Base-by-base conservation (phyloP, 1,284 basidiomycete species). In the Ceratobasidium papillatum region DNA sequence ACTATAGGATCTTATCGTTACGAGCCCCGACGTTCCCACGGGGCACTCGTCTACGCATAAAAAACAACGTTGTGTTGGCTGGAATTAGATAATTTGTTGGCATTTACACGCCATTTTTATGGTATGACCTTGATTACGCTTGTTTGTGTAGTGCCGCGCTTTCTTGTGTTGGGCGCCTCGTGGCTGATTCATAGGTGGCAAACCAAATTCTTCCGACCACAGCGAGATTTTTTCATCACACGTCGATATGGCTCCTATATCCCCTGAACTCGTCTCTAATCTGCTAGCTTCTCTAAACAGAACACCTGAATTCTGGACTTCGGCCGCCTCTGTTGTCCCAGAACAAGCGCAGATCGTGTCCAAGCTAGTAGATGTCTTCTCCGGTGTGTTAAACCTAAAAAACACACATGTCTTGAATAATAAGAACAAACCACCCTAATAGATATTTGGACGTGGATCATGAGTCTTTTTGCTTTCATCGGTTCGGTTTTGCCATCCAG, bases 161-260 rank as follows among this genome's bases (percentile, higher is more conserved):
- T 34, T 14, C n/a, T 34, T 3, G 32, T 34, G 12, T 34, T 34
- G 5, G 58, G 58, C 58, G 58, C 58, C 34, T 61, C 30, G 27
- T 22, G n/a, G 32, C 19, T 22, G 27, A 11, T 34, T 34, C 58
- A n/a, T n/a, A n/a, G n/a, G n/a, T 36, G 12, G 3, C 8, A 41
- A 25, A n/a, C 64, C 49, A 54, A 30, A 19, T 52, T 17, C 45
- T 30, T 54, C 36, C 49, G 22, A 41, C 64, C 47, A 68, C 47
- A n/a, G 38, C 38, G 38, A 7, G 38, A 14, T 41, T 14, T 41
- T 14, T 41, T 41, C 38, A 41, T 41, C 52, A 54, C n/a, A n/a
- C n/a, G n/a, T n/a, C n/a, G n/a, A 68, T 12, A 54, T 69, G 66
- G 66, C 66, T 7, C 66, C 66, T 41, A 41, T 68, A 14, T 43